Percentiles rank a stretch among this genome's conserved stretches.
Conservation (phyloP, 768 basidiomycete genomes). For the Phlegmacium glaucopus region DNA sequence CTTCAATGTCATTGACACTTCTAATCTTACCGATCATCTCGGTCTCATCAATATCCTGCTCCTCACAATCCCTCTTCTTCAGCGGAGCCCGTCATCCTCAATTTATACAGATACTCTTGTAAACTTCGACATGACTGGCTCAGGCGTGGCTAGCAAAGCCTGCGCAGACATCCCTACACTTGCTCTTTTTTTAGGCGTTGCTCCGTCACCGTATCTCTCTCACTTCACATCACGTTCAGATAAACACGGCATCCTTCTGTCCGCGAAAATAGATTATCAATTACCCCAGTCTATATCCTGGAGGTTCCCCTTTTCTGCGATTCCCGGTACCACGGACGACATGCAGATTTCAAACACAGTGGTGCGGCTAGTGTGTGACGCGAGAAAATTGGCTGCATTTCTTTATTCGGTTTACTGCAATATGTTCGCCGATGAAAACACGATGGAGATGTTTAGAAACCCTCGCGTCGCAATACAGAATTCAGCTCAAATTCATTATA, state of each 20-base stretch:
- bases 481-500: slow-evolving; percentile 38
- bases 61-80: slow-evolving; percentile 35
- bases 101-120: slow-evolving; percentile 43
- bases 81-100: slow-evolving; percentile 22
- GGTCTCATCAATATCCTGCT: slow-evolving; percentile 44
- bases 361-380: slow-evolving; percentile 15
- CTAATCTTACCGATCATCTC: slow-evolving; percentile 46
- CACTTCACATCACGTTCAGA: slow-evolving; percentile 39
- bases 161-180: slow-evolving; percentile 39
- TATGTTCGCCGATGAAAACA: slow-evolving; percentile 42
- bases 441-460: slow-evolving; percentile 4
- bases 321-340: slow-evolving; percentile 7
- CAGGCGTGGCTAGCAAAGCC: slow-evolving; percentile 27
- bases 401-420: slow-evolving; percentile 40
- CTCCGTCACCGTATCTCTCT: slow-evolving; percentile 36
- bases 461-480: neutral
- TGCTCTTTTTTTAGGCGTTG: slow-evolving; percentile 38
- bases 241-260: slow-evolving; percentile 32
- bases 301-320: slow-evolving; percentile 26
- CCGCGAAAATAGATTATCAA: slow-evolving; percentile 20
- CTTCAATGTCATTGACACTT: slow-evolving; percentile 49
- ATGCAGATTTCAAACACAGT: neutral
- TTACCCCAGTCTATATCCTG: slow-evolving; percentile 37
- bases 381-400: slow-evolving; percentile 31
- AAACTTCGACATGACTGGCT: slow-evolving; percentile 3